Percentiles rank a stretch among this genome's conserved stretches.
These are phyloP conservation scores for Russula olivacea DNA, from an alignment of 768 basidiomycete species.

Conservation along the genomic window DNA sequence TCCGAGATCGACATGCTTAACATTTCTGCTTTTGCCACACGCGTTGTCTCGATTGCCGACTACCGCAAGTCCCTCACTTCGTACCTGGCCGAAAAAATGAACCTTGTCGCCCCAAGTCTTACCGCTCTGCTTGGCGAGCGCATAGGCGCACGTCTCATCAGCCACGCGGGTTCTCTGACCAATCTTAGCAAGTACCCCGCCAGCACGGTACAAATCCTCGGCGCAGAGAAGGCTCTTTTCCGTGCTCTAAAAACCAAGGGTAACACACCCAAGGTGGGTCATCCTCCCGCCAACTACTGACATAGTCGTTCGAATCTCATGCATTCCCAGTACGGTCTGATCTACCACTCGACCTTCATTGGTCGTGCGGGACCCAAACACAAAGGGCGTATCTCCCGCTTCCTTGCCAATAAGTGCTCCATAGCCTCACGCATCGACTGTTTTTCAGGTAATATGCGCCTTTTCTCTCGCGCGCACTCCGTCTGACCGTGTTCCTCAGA, in stretches of 20 bases:
- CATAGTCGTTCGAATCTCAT: background rate
- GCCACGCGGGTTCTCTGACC: constrained; percentile 93
- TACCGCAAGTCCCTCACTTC: constrained; percentile 87
- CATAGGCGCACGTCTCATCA: constrained; percentile 88
- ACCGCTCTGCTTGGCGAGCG: constrained; percentile 88
- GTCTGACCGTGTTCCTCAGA: constrained; percentile 37
- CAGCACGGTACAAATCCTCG: constrained; percentile 95
- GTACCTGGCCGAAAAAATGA: constrained; percentile 96
- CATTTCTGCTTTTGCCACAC: constrained; percentile 83
- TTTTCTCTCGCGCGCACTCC: background rate
- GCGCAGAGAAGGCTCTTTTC: constrained; percentile 97
- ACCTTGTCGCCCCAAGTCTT: constrained; percentile 89
- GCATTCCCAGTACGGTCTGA: constrained; percentile 77
- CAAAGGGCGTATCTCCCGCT: constrained; percentile 98
- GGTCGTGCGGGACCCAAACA: constrained; percentile 89
- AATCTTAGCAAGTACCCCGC: constrained; percentile 98
- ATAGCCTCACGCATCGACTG: constrained; percentile 97
- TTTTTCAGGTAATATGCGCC: constrained; percentile 55
- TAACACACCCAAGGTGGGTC: constrained; percentile 85
- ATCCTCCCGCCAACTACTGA: background rate
- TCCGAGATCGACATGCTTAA: constrained; percentile 94
- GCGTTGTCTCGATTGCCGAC: constrained; percentile 87
- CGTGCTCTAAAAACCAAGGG: constrained; percentile 97
- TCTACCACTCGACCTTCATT: constrained; percentile 96
- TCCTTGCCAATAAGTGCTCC: constrained; percentile 97